phyloP scores from a whole-genome alignment of 2,329 filamentous ascomycete species.

The Stagonosporopsis rhizophila region DNA sequence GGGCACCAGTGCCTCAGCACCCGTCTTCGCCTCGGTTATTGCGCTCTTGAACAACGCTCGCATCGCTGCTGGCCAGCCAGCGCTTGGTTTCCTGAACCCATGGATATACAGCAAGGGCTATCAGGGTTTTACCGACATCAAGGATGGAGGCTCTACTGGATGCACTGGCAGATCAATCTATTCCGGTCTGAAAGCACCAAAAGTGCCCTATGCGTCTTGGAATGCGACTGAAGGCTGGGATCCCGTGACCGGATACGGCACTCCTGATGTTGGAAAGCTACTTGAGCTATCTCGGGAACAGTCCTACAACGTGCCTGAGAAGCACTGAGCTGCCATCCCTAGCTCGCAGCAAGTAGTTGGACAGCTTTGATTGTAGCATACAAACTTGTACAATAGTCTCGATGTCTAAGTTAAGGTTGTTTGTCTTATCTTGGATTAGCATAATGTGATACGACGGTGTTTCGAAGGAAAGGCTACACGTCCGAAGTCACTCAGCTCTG shows the following conservation, averaged over 20 bases:
- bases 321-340: background rate
- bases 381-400: background rate
- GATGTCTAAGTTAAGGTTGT: background rate
- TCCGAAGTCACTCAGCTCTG: too few species aligned
- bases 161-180: constrained; percentile 52
- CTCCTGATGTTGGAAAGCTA: constrained; percentile 47
- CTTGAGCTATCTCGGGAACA: constrained; percentile 34
- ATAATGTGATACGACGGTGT: too few species aligned
- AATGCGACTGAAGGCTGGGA: constrained; percentile 61
- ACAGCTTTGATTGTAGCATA: background rate
- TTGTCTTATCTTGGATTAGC: too few species aligned
- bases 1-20: constrained; percentile 51
- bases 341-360: background rate
- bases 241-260: constrained; percentile 56
- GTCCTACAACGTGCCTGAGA: constrained; percentile 19
- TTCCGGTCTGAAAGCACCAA: constrained; percentile 47
- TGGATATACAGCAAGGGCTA: constrained; percentile 53
- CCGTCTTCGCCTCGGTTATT: constrained; percentile 48
- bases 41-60: constrained; percentile 50
- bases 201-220: constrained; percentile 57
- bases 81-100: constrained; percentile 51
- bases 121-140: constrained; percentile 58
- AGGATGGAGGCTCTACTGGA: constrained; percentile 55
- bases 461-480: too few species aligned
- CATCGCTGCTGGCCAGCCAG: constrained; percentile 42